Base-by-base conservation (phyloP, 1,284 basidiomycete genomes). In the Caloboletus inedulis region DNA sequence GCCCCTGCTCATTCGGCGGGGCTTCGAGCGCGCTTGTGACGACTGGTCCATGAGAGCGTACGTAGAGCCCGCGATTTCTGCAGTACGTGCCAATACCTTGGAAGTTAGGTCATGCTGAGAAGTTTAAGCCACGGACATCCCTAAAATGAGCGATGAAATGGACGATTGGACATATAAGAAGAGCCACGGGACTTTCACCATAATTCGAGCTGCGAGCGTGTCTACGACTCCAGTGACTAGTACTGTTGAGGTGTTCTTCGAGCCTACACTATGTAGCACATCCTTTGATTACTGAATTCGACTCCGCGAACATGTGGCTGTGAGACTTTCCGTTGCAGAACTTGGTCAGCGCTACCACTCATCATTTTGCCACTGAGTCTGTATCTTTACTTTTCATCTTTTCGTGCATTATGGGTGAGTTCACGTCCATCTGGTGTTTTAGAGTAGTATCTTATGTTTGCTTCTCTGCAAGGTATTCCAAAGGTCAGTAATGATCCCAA, bases 401-500 rank as follows among this genome's bases (percentile, higher is more conserved):
- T 61, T 23, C 36, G 41, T 47, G 35, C 43, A 44, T n/a, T 9
- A 63, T 69, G 64, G 64, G 64, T 66, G 25, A 44, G 67, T 55
- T 35, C 10, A 27, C 4, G 14, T 43, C 23, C 3, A 25, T 13
- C 14, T 5, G 7, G 3, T 4, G 2, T 29, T 1, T 10, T 2
- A 1, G n/a, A 39, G n/a, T 1, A 2, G 8, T 12, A 33, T n/a
- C 43, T 66, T 7, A 59, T 31, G 1, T 25, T n/a, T 21, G 7
- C 25, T 7, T 3, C 34, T 47, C 8, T 43, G 16, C 34, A 50
- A 82, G 81, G 81, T 69, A 82, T 82, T 58, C 81, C 81, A 48
- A 82, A 82, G 80, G 80, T 83, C 57, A 43, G 77, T 63, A 27
- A 30, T 25, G 4, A 30, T 86, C 79, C 82, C 23, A 82, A 70